Conservation (phyloP, 2,329 filamentous ascomycete species). For the Berkeleyomyces rouxiae region DNA sequence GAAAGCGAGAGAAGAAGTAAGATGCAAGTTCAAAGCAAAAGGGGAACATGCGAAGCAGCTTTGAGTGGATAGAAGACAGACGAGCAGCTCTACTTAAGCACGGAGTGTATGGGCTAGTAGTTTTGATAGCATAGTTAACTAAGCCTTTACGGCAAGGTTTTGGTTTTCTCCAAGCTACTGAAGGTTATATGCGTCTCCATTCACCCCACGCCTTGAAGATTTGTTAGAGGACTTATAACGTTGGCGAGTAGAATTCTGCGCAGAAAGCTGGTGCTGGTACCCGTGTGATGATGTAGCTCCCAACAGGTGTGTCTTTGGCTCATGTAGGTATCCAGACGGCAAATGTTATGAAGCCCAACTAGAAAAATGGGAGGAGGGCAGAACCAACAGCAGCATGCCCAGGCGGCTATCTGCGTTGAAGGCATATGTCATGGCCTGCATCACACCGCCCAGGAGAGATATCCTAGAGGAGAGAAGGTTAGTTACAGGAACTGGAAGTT, state of each 20-base stretch:
- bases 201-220: too few relatives aligned
- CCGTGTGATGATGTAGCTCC: neutral
- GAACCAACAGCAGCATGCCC: neutral
- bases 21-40: too few relatives aligned
- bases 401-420: neutral
- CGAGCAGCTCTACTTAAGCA: too few relatives aligned
- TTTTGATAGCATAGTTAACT: too few relatives aligned
- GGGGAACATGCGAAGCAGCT: too few relatives aligned
- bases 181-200: too few relatives aligned
- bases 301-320: neutral
- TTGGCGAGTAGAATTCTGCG: neutral
- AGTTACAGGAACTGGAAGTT: neutral
- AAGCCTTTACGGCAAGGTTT: too few relatives aligned
- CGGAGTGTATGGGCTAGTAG: too few relatives aligned
- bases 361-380: neutral
- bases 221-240: too few relatives aligned
- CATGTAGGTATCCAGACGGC: neutral
- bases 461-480: neutral
- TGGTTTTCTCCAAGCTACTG: too few relatives aligned
- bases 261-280: neutral
- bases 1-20: neutral
- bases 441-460: neutral
- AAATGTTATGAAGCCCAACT: neutral
- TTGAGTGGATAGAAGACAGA: too few relatives aligned
- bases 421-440: neutral